A percentile compares a stretch with the other conserved stretches of the same genome.
Conservation (phyloP, 257 asterid genomes). For the Buddleja alternifolia region DNA sequence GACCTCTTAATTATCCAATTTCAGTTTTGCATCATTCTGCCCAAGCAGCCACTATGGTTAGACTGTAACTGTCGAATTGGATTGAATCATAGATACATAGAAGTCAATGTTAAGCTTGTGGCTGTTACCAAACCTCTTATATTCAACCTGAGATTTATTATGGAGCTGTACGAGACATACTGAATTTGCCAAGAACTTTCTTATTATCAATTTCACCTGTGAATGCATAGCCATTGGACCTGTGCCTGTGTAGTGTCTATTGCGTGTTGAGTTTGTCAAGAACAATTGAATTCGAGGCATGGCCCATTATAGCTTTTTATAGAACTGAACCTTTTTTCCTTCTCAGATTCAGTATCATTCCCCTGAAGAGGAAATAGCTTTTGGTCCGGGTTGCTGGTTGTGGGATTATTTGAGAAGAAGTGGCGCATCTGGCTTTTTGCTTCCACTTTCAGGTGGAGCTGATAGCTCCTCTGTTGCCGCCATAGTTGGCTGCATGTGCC, state of each 20-base stretch:
- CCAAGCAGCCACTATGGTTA: no score
- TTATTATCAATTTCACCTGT: background rate
- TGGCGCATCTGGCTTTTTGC: slow-evolving; percentile 95
- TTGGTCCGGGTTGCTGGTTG: slow-evolving; percentile 96
- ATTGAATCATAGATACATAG: background rate
- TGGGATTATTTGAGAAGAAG: slow-evolving; percentile 98
- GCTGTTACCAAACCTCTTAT: background rate
- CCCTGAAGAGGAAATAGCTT: slow-evolving; percentile 97
- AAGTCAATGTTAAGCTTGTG: background rate
- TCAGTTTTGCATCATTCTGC: no score
- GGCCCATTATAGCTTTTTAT: background rate
- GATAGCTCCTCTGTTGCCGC: slow-evolving; percentile 98
- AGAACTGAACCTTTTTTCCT: slow-evolving; percentile 11
- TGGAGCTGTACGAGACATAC: background rate
- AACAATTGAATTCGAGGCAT: no score
- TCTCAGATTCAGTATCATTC: slow-evolving; percentile 80
- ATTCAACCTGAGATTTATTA: background rate
- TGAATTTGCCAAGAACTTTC: background rate
- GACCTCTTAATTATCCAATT: no score
- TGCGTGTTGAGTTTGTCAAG: background rate
- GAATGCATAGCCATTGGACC: background rate
- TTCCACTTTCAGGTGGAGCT: slow-evolving; percentile 97
- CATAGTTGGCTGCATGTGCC: slow-evolving; percentile 98
- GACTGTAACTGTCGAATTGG: no score
- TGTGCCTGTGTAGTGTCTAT: background rate